Base-by-base conservation (phyloP, 1,284 basidiomycete species). In the Sporisorium graminicola region DNA sequence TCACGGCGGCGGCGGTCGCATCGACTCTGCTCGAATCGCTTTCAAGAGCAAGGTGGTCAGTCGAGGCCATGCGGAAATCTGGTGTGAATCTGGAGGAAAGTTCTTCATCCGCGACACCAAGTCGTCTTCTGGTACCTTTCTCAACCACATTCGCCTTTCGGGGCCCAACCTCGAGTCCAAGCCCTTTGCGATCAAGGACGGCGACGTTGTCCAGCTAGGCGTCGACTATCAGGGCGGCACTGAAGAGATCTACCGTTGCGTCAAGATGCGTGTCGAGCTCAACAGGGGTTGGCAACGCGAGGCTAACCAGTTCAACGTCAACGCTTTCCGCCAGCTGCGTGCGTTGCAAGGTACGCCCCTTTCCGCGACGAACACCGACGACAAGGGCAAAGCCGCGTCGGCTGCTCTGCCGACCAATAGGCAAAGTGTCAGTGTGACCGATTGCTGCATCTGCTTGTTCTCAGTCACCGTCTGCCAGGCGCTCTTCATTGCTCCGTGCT, bases 211-310 rank as follows among this genome's bases (percentile, higher is more conserved):
- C 8, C 96, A 99, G 87, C 90, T 98, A 1, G 96, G 96, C 1
- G 95, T 99, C 33, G 97, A 99, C 86, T 99, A 98, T 86, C 96
- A 98, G 86, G 96, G 96, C 29, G 97, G 96, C 0, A 91, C 93
- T 5, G 95, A 99, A 87, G 95, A 98, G 86, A 94, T 98, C 70
- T 99, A 97, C 87, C 93, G 98, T 87, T 95, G 93, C 76, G 94
- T 99, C 73, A 98, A 98, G 89, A 97, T 99, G 86, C 90, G 94
- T 69, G 90, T 99, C 62, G 96, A 99, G 87, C 78, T 90, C 22
- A 88, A 95, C 51, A 91, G 87, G 29, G 88, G 94, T 0, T 98
- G 94, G 94, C 94, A 97, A 85, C 88, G 91, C 1, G 90, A 89
- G 2, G 91, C 91, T 1, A 98, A 97, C 87, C 92, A 92, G 56